Evolutionary conservation across 1,284 basidiomycete species (phyloP).

Genomic region (Rhodotorula sp.): DNA sequence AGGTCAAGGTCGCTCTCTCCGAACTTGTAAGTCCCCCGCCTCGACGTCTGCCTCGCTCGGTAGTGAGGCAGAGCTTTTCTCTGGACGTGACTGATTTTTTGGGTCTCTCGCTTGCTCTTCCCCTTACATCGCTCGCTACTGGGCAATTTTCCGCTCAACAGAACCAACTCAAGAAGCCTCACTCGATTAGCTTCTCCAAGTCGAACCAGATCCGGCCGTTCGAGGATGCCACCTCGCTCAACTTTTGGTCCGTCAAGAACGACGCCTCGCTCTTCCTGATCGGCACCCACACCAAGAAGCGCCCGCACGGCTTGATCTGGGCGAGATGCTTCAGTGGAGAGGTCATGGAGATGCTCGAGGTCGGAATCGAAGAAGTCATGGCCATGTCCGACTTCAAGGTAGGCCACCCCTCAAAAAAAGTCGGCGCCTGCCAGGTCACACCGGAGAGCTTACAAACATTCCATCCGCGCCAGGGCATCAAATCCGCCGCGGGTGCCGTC

Average conservation of each 20-base stretch:
- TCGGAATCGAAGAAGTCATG: conserved; percentile 77
- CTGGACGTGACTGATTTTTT: neutral
- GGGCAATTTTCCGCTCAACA: conserved; percentile 47
- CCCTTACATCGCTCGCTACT: neutral
- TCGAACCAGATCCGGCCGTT: conserved; percentile 83
- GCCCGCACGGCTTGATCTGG: conserved; percentile 83
- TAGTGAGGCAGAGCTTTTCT: neutral
- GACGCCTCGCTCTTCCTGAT: conserved; percentile 89
- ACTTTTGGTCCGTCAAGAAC: conserved; percentile 93
- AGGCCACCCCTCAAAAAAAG: conserved; percentile 5
- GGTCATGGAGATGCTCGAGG: conserved; percentile 91
- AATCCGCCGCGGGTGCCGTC: conserved; percentile 85
- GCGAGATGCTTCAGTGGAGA: conserved; percentile 82
- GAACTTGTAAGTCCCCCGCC: conserved; percentile 66
- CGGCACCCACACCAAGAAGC: conserved; percentile 91
- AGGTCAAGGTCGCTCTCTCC: conserved; percentile 75
- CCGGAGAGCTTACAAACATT: neutral
- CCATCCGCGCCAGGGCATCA: conserved; percentile 51
- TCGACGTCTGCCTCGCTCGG: neutral
- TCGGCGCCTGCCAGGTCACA: neutral
- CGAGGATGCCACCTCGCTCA: conserved; percentile 73
- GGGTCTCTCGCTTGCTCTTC: neutral
- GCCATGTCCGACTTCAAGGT: conserved; percentile 83
- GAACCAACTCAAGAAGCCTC: conserved; percentile 86
- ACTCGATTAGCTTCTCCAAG: conserved; percentile 89